Base-by-base conservation (phyloP, 2,329 filamentous ascomycete genomes). In the Diaporthe eres region DNA sequence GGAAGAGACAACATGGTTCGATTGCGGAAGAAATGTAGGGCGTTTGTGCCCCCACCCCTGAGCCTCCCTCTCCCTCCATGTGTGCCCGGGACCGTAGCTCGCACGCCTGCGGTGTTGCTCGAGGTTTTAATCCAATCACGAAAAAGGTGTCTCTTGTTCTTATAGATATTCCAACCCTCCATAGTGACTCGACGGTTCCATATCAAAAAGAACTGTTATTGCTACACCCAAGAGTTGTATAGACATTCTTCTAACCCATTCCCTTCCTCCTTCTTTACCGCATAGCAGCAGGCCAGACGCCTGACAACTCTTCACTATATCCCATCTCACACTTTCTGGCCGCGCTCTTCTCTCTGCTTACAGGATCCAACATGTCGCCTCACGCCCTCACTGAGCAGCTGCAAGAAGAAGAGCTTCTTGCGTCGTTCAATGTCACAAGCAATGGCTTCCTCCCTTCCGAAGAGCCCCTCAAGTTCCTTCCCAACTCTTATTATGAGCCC, bases 361-460 rank as follows among this genome's bases (percentile, higher is more conserved):
- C 49, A 22, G 49, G 3, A 70, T 39, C 34, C 47, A 51, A 13
- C 47, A 87, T 88, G 86, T 86, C 86, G 76, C 86, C 86, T 49
- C 86, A 87, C 80, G 85, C 85, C 12, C 78, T 86, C 22, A 74
- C 77, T 77, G 80, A 74, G 76, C 76, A 44, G 76, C 79, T 0
- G 73, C 81, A 15, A 81, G 74, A 77, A 34, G 72, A 76, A 0
- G 75, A 77, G 44, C 74, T 80, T 5, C 77, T 86, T 25, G 77
- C 79, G 42, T 81, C 83, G 60, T 88, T 84, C 67, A 81, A 81
- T 31, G 81, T 88, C 37, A 85, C 86, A 3, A 82, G 87, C 31
- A 91, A 94, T 83, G 95, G 95, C 51, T 98, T 98, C 82, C 89
- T 98, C 7, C 94, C 95, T 0, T 86, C 92, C 25, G 85, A 93